Evolutionary conservation across 2,329 filamentous ascomycete species (phyloP), one percentile per base, ranked within the genome.

Genomic region (Pseudogymnoascus sp.): DNA sequence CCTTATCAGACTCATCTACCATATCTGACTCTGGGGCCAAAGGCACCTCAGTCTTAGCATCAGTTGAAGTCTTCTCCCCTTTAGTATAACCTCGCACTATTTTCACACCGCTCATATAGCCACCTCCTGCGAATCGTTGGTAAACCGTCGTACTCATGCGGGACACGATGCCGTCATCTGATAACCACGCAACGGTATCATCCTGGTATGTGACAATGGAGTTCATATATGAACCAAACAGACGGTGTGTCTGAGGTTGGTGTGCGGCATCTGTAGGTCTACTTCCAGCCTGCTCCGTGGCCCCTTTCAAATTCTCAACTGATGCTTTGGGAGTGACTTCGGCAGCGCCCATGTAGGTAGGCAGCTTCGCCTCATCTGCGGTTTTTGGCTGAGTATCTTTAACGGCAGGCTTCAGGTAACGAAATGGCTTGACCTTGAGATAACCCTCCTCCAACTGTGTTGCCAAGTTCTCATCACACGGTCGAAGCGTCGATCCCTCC

Each of bases 211-310:
- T 96, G 2, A 90, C 92, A 63, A 95, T 85, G 40, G 86, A 93
- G 73, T 95, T 97, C 89, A 97, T 96, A 72, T 96, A 90, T 8
- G 89, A 84, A 1, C 93, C 93, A 73, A 97, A 96, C 0, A 97
- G 79, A 11, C 93, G 87, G 74, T 96, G 87, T 0, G 88, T 89
- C 66, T 88, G 87, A 5, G 84, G 82, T 39, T 84, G 82, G 62
- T 75, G 79, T 61, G 75, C 71, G 5, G 66, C 61, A 54, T 69
- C 65, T n/a, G 64, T 60, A 11, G 75, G 71, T 26, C 74, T 72
- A n/a, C 68, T 65, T 21, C 70, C 60, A 23, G 34, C 70, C 64
- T 36, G 63, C 37, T 62, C 67, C 36, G 57, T 70, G 47, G 73
- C 72, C 11, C 76, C 74, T 65, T 80, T 79, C 7, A 87, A 72